phyloP scores from a whole-genome alignment of 306 rosid genomes.

The Echinosophora koreensis region DNA sequence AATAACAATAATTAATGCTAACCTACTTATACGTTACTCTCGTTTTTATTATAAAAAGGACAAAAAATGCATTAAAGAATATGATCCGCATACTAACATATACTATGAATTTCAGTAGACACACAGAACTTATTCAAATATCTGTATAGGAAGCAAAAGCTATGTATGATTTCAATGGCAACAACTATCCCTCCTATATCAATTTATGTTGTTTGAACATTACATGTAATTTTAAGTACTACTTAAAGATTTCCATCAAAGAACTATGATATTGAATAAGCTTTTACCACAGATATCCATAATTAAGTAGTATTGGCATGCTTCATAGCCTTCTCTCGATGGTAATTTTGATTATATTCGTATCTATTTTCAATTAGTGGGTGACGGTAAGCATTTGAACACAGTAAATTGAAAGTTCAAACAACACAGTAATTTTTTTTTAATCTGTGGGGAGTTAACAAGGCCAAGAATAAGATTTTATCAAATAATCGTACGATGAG shows the following conservation, averaged over 20 bases:
- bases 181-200: neutral
- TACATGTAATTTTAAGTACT: neutral
- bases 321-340: neutral
- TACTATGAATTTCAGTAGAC: neutral
- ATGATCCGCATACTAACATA: conserved; percentile 2
- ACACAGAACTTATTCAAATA: neutral
- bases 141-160: neutral
- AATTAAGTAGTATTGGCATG: conserved; percentile 16
- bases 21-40: neutral
- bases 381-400: conserved; percentile 4
- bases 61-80: neutral
- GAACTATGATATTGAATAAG: conserved; percentile 8
- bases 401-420: neutral
- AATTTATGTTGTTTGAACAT: conserved; percentile 9
- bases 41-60: neutral
- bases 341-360: neutral
- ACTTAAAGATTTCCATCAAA: neutral
- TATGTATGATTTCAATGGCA: neutral
- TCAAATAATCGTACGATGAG: neutral
- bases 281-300: conserved; percentile 8
- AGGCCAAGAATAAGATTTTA: conserved; percentile 2
- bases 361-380: neutral
- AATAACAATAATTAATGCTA: neutral
- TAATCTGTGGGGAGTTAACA: neutral
- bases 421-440: neutral